Base-by-base conservation (phyloP, 345 rosid genomes). In the Acer negundo region DNA sequence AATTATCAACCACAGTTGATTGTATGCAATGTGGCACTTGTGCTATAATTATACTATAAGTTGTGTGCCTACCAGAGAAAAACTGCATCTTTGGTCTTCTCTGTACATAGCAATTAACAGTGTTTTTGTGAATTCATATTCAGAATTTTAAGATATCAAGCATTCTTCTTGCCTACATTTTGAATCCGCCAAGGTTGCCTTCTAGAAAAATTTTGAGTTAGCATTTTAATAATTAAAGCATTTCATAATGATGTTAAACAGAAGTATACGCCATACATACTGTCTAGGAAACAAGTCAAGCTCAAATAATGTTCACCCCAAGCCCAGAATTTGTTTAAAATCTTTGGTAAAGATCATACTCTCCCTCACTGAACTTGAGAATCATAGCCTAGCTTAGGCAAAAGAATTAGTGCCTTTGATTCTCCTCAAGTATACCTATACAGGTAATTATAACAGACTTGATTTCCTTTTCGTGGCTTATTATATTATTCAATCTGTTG, bases 401-500 rank as follows among this genome's bases (percentile, higher is more conserved):
- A 42, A 22, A 59, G 63, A 31, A 11, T 49, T 46, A 67, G 31
- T 17, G n/a, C 42, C 12, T 19, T 16, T 16, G 28, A 38, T 72
- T 44, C 61, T 59, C 55, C 46, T 23, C 53, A 22, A 73, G 76
- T 24, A 9, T 69, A 63, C 19, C 22, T 53, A 13, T 28, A 23
- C 24, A 51, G 70, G 58, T 40, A 71, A 51, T 69, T 64, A 44
- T 46, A 9, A 73, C 47, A 59, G 74, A 24, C 42, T 61, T 59
- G 51, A 65, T 49, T 7, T 67, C 66, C 59, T 49, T 26, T 74
- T 13, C 38, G 64, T 53, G 31, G 40, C 35, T 20, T 23, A 69
- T 20, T 51, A 69, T 17, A 61, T 53, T 17, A 47, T 28, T 38
- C 31, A 49, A 42, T n/a, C n/a, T 24, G 26, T 24, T 24, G 26